These are phyloP conservation scores for Butyriboletus appendiculatus DNA, from an alignment of 1,284 basidiomycete genomes.

Conservation along the genomic window DNA sequence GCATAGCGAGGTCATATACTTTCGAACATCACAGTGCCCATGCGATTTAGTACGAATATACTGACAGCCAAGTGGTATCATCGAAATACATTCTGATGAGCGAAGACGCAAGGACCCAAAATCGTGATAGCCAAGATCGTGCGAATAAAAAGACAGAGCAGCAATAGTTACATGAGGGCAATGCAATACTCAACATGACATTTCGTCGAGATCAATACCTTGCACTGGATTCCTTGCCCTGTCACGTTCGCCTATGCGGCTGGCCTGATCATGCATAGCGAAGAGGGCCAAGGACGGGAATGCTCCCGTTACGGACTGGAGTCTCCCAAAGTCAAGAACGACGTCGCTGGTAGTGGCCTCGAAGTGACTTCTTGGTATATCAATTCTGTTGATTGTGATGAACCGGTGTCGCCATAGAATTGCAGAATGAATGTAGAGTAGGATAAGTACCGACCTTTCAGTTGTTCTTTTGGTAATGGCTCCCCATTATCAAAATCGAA, in stretches of 20 bases:
- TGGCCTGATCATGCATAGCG: background rate
- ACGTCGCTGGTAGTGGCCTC: constrained; percentile 13
- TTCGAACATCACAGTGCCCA: background rate
- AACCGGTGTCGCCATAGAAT: background rate
- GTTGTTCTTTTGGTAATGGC: constrained; percentile 63
- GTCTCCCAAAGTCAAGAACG: constrained; percentile 21
- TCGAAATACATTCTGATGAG: background rate
- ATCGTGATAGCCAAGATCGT: background rate
- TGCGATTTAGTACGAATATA: background rate
- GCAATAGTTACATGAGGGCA: background rate
- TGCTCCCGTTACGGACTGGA: constrained; percentile 1
- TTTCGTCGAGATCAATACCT: background rate
- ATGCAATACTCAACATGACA: constrained; percentile 1
- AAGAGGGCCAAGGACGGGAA: background rate
- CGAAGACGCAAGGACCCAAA: background rate
- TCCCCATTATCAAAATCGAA: constrained; percentile 86
- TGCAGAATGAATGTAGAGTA: background rate
- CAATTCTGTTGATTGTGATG: constrained; percentile 17
- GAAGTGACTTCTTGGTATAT: constrained; percentile 33
- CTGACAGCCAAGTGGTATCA: constrained; percentile 16
- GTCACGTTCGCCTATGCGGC: background rate
- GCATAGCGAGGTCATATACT: background rate
- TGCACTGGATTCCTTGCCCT: background rate
- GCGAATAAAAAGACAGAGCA: constrained; percentile 4
- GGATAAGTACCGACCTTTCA: constrained; percentile 56